Base-by-base conservation (phyloP, 2,329 filamentous ascomycete genomes). In the Colletotrichum graminicola region DNA sequence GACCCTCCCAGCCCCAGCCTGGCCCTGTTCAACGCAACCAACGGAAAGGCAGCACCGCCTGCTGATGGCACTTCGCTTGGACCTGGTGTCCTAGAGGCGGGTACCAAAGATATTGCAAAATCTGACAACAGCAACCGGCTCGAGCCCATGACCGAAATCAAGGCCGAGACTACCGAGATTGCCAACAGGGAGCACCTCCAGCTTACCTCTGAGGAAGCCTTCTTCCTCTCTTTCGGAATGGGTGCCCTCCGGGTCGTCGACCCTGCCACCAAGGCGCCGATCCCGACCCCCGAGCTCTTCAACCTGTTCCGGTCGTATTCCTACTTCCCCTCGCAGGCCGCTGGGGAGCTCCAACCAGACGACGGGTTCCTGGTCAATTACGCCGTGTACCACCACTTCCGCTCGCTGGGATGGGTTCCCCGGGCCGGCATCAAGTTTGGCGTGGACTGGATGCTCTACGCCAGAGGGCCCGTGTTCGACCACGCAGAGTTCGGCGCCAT, bases 351-450 rank as follows among this genome's bases (percentile, higher is more conserved):
- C 3, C 85, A 87, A 21, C 90, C 94, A 0, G 94, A 97, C 79
- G 93, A 97, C 76, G 88, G 90, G 0, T 99, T 99, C 80, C 84
- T 98, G 26, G 80, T 97, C 0, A 91, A 94, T 69, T 99, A 98
- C 77, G 91, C 90, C 16, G 94, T 94, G 23, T 99, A 97, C 80
- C 96, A 99, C 79, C 95, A 99, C 79, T 99, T 97, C 83, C 92
- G 96, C 47, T 97, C 94, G 0, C 86, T 98, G 0, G 96, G 96
- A 32, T 99, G 96, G 95, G 94, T 98, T 1, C 92, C 97, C 0
- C 92, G 97, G 18, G 91, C 93, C 6, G 97, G 96, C 45, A 91
- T 97, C 79, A 99, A 99, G 78, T 99, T 99, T 76, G 94, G 93
- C 29, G 93, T 94, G 12, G 96, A 99, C 80, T 98, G 94, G 84